Evolutionary conservation across 2,329 filamentous ascomycete species (phyloP), one percentile per base, ranked within the genome.

Genomic region (Dothideomycetidae sp.): DNA sequence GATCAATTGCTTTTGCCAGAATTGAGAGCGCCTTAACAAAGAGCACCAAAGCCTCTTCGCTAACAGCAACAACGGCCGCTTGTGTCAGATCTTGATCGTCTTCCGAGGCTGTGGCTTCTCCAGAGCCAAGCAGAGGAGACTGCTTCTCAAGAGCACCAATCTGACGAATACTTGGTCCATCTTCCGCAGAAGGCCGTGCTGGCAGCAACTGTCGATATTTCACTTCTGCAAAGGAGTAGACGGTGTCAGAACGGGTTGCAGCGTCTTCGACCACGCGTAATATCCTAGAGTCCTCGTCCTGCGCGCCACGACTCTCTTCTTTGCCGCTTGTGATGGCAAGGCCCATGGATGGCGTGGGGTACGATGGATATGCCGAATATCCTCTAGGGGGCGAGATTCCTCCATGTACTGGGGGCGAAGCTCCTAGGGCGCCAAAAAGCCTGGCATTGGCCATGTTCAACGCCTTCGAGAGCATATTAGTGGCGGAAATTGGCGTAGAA

Each of bases 161-260:
- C 36, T 58, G 55, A 34, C 61, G 62, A 30, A 67, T 62, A 5
- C 78, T 77, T 3, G 84, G 67, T 4, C 74, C 75, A 47, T 80
- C 75, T 33, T 82, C 75, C 46, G 71, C 72, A 0, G 81, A 88
- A 1, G 88, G 90, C 1, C 83, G 76, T 31, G 90, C 64, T 3
- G 90, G 90, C 34, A 94, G 74, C n/a, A 98, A 70, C 58, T 98
- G 90, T 58, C 92, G 90, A 60, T 92, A 94, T 59, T 98, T 98
- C 53, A 98, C 88, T 60, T 98, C 88, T 4, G 90, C 90, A 58
- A 98, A 96, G 3, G 88, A 86, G 55, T 86, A 98, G 2, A 98
- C 86, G 31, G 94, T 90, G 56, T 98, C 86, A 53, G 86, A 94
- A 28, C 86, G 72, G 19, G 85, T 90, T 2, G 90, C 90, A 46